Conservation (phyloP, 192 early-diverging fungal species). For the Jimgerdemannia flammicorona region DNA sequence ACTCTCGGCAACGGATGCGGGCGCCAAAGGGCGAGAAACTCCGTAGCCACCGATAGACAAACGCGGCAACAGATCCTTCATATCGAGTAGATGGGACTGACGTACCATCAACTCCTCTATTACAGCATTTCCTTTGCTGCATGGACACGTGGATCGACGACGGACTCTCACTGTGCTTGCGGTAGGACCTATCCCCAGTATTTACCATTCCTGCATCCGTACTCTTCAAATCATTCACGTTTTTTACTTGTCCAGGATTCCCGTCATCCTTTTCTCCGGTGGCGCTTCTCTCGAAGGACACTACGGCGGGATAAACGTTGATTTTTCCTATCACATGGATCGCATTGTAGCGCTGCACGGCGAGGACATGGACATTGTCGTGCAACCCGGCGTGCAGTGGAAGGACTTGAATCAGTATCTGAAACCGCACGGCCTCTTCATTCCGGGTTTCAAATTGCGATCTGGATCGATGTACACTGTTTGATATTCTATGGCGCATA, state of each 20-base stretch:
- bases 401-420: constrained; percentile 42
- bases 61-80: no score
- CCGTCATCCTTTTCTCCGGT: constrained; percentile 50
- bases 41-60: no score
- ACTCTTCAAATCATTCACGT: no score
- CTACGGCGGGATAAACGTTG: constrained; percentile 46
- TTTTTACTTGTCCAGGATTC: constrained; percentile 36
- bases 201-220: no score
- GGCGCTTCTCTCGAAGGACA: constrained; percentile 56
- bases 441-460: constrained; percentile 29
- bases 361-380: constrained; percentile 57
- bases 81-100: no score
- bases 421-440: constrained; percentile 50
- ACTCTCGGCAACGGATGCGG: no score
- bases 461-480: neutral
- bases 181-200: no score
- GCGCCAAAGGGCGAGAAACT: no score
- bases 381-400: constrained; percentile 61
- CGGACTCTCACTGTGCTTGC: no score
- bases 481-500: neutral
- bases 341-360: constrained; percentile 44
- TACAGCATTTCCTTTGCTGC: no score
- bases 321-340: constrained; percentile 53
- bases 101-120: no score
- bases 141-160: no score